Evolutionary conservation across 192 early-diverging fungal genomes (phyloP).

Genomic region (Kappamyces sp.): DNA sequence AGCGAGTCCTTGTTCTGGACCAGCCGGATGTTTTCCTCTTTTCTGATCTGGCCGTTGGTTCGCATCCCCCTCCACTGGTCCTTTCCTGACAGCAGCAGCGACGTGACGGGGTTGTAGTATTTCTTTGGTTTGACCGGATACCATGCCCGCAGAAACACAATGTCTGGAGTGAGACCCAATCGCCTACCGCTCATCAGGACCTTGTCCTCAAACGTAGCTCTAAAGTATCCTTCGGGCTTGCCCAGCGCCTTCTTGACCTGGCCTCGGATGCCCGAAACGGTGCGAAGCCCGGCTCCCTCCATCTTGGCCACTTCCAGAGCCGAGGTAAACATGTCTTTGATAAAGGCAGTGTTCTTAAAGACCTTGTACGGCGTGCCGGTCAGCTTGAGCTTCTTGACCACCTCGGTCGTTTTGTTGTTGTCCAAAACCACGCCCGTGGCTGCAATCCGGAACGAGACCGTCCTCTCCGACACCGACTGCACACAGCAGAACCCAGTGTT

Average conservation of each 20-base stretch:
- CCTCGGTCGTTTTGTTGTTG: conserved; percentile 84
- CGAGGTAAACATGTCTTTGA: conserved; percentile 98
- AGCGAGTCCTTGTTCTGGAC: conserved; percentile 77
- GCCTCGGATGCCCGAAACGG: conserved; percentile 94
- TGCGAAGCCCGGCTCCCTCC: conserved; percentile 91
- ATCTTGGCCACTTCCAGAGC: conserved; percentile 97
- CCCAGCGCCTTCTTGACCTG: conserved; percentile 88
- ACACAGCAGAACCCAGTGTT: conserved; percentile 96
- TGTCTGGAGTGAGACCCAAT: conserved; percentile 51
- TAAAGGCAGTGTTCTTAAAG: conserved; percentile 94
- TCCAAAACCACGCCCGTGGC: conserved; percentile 94
- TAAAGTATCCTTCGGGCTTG: conserved; percentile 84
- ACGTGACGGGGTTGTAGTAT: conserved; percentile 97
- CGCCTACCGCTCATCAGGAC: conserved; percentile 79
- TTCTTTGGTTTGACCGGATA: conserved; percentile 91
- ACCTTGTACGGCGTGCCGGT: conserved; percentile 92
- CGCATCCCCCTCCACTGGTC: conserved; percentile 84
- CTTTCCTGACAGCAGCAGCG: conserved; percentile 72
- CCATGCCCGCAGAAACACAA: conserved; percentile 96
- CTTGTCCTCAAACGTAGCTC: conserved; percentile 98
- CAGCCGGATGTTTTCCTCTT: conserved; percentile 54
- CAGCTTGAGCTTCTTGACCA: conserved; percentile 99
- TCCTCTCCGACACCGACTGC: conserved; percentile 63
- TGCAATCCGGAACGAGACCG: conserved; percentile 80
- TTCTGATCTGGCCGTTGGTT: conserved; percentile 76